phyloP scores from a whole-genome alignment of 768 basidiomycete genomes.

The Macrocybe gigantea region DNA sequence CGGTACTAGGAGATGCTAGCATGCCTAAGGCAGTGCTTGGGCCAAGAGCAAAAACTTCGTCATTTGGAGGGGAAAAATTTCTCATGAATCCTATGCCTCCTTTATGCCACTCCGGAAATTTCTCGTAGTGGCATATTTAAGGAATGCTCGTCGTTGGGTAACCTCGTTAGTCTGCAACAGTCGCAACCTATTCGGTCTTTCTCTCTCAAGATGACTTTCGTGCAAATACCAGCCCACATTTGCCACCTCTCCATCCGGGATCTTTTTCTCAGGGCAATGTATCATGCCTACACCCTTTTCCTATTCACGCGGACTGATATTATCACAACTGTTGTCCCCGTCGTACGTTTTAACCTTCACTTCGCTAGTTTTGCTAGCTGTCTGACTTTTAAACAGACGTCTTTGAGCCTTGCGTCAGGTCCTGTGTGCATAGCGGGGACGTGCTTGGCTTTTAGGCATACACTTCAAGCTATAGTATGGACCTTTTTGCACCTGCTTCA shows the following conservation, averaged over 20 bases:
- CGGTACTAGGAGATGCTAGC: too few relatives aligned
- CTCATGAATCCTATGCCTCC: too few relatives aligned
- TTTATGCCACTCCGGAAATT: too few relatives aligned
- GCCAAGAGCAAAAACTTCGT: too few relatives aligned
- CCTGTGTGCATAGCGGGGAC: constrained; percentile 8
- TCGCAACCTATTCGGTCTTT: too few relatives aligned
- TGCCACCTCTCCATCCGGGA: too few relatives aligned
- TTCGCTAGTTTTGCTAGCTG: background rate
- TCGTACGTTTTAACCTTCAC: constrained; percentile 24
- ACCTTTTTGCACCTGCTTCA: constrained; percentile 40
- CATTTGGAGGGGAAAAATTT: too few relatives aligned
- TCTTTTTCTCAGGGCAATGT: background rate
- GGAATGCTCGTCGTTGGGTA: background rate
- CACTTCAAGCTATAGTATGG: constrained; percentile 29
- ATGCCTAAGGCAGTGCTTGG: too few relatives aligned
- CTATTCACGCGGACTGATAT: constrained; percentile 43
- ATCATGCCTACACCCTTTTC: constrained; percentile 19
- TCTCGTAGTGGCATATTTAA: background rate
- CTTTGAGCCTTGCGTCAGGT: too few relatives aligned
- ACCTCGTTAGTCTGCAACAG: too few relatives aligned
- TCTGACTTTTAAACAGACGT: constrained; percentile 3
- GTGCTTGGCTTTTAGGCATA: constrained; percentile 8
- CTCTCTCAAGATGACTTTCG: too few relatives aligned
- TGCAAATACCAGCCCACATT: too few relatives aligned
- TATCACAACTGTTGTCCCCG: constrained; percentile 39